Evolutionary conservation across 192 early-diverging fungal genomes (phyloP).

Genomic region (Powellomyces hirtus): DNA sequence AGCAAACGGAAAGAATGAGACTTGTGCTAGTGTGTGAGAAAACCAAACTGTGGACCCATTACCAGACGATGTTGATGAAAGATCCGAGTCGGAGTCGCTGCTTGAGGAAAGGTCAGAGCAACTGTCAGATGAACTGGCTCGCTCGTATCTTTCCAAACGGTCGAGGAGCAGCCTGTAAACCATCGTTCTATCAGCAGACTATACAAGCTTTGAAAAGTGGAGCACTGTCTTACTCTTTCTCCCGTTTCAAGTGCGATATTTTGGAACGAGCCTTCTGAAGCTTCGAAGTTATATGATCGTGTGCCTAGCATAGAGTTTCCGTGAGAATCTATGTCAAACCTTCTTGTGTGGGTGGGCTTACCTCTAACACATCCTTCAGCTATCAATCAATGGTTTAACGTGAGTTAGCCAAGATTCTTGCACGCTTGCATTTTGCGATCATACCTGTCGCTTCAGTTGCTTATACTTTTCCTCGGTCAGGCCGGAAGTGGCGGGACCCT

Average conservation of each 20-base stretch:
- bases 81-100: constrained; percentile 15
- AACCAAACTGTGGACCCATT: not conserved
- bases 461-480: constrained; percentile 37
- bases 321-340: not conserved
- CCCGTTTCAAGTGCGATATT: constrained; percentile 13
- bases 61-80: constrained; percentile 12
- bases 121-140: constrained; percentile 4
- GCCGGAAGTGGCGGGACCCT: not conserved
- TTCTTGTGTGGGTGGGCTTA: too few species aligned
- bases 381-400: too few species aligned
- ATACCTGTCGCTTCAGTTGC: constrained; percentile 34
- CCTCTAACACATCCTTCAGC: constrained; percentile 34
- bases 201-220: not conserved
- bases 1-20: not conserved
- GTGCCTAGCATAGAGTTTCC: constrained; percentile 20
- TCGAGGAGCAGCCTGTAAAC: constrained; percentile 22
- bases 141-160: constrained; percentile 23
- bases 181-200: not conserved
- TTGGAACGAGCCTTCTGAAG: constrained; percentile 19
- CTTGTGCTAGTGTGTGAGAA: not conserved
- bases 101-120: constrained; percentile 8
- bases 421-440: not conserved
- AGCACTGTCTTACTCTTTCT: constrained; percentile 27
- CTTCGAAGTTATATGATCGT: constrained; percentile 23
- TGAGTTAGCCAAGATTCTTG: not conserved